Evolutionary conservation across 345 rosid genomes (phyloP).

Genomic region (Trapa bicornis): DNA sequence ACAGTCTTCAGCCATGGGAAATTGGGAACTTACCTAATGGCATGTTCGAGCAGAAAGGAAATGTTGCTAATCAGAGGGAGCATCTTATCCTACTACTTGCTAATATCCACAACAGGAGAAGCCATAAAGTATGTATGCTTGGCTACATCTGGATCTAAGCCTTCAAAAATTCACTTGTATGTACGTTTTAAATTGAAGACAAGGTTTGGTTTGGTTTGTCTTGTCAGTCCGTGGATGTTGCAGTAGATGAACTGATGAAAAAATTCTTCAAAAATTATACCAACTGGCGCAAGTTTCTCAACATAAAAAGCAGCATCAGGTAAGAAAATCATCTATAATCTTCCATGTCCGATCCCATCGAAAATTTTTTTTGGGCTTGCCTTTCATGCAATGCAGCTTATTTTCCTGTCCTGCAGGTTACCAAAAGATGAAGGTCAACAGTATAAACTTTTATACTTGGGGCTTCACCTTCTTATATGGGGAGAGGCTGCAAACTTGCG

Average conservation of each 20-base stretch:
- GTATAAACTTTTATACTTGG: slow-evolving; percentile 67
- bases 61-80: slow-evolving; percentile 87
- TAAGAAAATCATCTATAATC: slow-evolving; percentile 15
- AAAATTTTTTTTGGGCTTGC: background rate
- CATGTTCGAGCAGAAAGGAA: slow-evolving; percentile 50
- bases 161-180: background rate
- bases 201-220: slow-evolving; percentile 1
- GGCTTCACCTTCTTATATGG: slow-evolving; percentile 95
- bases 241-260: slow-evolving; percentile 70
- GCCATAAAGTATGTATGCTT: slow-evolving; percentile 53
- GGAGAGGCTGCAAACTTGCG: slow-evolving; percentile 97
- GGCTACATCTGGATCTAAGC: background rate
- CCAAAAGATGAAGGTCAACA: slow-evolving; percentile 79
- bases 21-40: background rate
- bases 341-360: background rate
- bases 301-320: slow-evolving; percentile 70
- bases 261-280: slow-evolving; percentile 82
- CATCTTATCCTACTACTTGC: slow-evolving; percentile 84
- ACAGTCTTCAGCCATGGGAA: slow-evolving; percentile 33
- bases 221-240: slow-evolving; percentile 56
- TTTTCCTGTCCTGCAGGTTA: slow-evolving; percentile 41
- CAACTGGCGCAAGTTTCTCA: slow-evolving; percentile 78
- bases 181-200: background rate
- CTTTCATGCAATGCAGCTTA: slow-evolving; percentile 1
- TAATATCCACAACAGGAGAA: slow-evolving; percentile 45